Base-by-base conservation (phyloP, 2,329 filamentous ascomycete genomes). In the Elsinoe necatrix region DNA sequence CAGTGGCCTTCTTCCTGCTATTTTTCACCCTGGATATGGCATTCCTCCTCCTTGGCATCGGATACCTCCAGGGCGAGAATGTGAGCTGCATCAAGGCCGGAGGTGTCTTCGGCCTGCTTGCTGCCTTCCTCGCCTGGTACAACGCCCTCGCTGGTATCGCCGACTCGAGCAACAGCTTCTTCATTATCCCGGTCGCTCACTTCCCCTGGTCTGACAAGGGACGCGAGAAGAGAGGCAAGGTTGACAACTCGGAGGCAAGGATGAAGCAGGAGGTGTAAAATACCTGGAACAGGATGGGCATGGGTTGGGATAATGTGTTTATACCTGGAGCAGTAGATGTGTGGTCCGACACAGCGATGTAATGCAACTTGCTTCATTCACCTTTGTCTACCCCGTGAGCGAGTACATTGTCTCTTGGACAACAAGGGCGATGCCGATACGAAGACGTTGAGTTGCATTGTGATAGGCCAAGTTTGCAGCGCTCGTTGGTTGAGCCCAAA, bases 141-240 rank as follows among this genome's bases (percentile, higher is more conserved):
- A 78, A 79, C 58, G 76, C 75, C 2, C 68, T 79, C 8, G 77
- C 77, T 43, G 77, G 77, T 75, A 74, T 80, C 60, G 76, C 76
- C n/a, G 77, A 80, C 64, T 72, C 71, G 58, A 73, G 70, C 59
- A 80, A 80, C 71, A 77, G 89, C 77, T 95, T 95, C 83, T 93
- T 95, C 78, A 79, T 93, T 71, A 83, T 95, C 60, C 92, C 91
- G 54, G 90, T 96, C 61, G 85, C 87, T 65, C 90, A 95, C 78
- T 95, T 96, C 79, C 92, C 91, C 55, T 96, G 92, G 92, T 92
- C 87, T 35, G 85, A 87, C 65, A 86, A 86, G 74, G 87, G 82
- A 55, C 81, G 80, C 61, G 79, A 83, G 71, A 71, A 69, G 59
- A 80, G 84, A 60, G 69, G 59, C 29, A 72, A 72, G 65, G 69